phyloP scores from a whole-genome alignment of 1,284 basidiomycete genomes.

The Sphagnurus paluster region DNA sequence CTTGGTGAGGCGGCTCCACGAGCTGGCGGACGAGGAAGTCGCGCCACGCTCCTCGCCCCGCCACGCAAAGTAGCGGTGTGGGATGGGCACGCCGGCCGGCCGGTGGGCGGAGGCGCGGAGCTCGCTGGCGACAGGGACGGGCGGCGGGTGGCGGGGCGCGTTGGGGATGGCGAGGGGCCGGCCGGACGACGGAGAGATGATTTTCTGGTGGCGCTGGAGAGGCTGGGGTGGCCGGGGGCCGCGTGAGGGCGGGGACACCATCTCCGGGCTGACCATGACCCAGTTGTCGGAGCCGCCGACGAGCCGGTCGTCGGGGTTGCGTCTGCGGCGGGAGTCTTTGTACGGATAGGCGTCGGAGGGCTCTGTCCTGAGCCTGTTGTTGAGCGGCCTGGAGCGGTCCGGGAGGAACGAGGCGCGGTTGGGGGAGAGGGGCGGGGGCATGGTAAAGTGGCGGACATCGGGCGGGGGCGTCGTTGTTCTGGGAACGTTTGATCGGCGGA shows the following conservation, averaged over 20 bases:
- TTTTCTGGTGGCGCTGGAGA: conserved; percentile 27
- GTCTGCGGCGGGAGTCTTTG: conserved; percentile 24
- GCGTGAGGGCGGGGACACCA: too few relatives aligned
- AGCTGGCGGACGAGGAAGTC: conserved; percentile 26
- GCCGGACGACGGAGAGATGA: conserved; percentile 31
- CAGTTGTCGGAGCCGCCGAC: conserved; percentile 37
- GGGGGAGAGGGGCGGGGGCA: conserved; percentile 50
- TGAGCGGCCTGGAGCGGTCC: too few relatives aligned
- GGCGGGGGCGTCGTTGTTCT: too few relatives aligned
- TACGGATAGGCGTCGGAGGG: conserved; percentile 26
- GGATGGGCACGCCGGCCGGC: conserved; percentile 39
- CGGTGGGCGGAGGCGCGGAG: conserved; percentile 23
- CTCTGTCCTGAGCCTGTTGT: conserved; percentile 31
- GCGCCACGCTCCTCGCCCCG: conserved; percentile 41
- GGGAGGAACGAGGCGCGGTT: conserved; percentile 40
- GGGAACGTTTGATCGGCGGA: conserved; percentile 22
- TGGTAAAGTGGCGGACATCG: too few relatives aligned
- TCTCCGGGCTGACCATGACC: too few relatives aligned
- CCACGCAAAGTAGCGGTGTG: conserved; percentile 49
- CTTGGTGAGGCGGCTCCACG: conserved; percentile 35
- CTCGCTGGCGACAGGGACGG: conserved; percentile 23
- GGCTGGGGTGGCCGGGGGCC: conserved; percentile 28
- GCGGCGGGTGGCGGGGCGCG: conserved; percentile 39
- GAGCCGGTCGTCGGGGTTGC: conserved; percentile 20
- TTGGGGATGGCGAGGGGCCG: conserved; percentile 36